A percentile compares a stretch with the other conserved stretches of the same genome.
Evolutionary conservation across 1,284 basidiomycete genomes (phyloP).

Genomic region (Chiua sp.): DNA sequence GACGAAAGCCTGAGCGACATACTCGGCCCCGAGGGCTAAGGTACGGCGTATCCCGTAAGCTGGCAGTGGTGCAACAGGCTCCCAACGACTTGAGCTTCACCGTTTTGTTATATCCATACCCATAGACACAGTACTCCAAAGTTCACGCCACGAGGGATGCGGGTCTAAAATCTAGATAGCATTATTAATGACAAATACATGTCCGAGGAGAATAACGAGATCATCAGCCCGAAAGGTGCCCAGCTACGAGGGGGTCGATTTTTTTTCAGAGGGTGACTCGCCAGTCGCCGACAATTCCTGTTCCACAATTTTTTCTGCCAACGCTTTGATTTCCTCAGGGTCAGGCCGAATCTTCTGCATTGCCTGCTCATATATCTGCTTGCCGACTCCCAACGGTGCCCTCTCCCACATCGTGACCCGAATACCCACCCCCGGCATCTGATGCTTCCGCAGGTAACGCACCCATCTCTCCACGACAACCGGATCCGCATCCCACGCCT

Average conservation of each 20-base stretch:
- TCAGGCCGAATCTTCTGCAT: conserved; percentile 33
- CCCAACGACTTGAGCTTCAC: too few relatives aligned
- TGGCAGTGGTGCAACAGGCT: too few relatives aligned
- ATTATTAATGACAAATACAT: conserved; percentile 15
- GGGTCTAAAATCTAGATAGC: neutral
- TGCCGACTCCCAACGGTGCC: conserved; percentile 69
- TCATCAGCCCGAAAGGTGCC: neutral
- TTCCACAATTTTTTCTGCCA: conserved; percentile 40
- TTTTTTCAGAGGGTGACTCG: neutral
- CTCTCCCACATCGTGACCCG: conserved; percentile 82
- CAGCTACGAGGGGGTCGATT: neutral
- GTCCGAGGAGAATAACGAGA: neutral
- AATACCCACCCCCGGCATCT: conserved; percentile 88
- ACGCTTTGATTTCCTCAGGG: conserved; percentile 42
- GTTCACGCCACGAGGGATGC: too few relatives aligned
- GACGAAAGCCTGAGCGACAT: too few relatives aligned
- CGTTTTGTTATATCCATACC: too few relatives aligned
- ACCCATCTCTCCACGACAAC: conserved; percentile 86
- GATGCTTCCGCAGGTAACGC: conserved; percentile 79
- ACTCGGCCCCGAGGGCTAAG: too few relatives aligned
- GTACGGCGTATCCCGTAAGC: too few relatives aligned
- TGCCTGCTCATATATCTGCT: conserved; percentile 48
- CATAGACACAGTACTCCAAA: too few relatives aligned
- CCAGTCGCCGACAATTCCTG: conserved; percentile 27
- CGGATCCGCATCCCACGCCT: conserved; percentile 88